Evolutionary conservation across 352 stramenopile genomes (phyloP).

Genomic region (Phytophthora constricta): DNA sequence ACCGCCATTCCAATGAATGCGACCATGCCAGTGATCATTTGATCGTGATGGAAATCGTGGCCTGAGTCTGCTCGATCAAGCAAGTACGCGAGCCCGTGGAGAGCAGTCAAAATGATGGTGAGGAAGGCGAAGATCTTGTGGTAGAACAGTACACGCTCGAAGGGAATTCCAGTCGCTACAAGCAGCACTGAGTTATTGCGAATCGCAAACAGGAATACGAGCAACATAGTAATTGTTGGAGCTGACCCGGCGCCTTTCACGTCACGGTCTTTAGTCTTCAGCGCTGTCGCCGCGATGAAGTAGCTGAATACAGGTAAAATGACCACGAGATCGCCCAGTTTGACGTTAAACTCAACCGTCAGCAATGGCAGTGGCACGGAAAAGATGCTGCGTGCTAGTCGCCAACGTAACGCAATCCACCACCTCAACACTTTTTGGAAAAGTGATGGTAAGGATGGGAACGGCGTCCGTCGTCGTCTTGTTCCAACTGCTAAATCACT

Average conservation of each 20-base stretch:
- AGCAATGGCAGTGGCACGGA: conserved; percentile 19
- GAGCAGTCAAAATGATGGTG: conserved; percentile 21
- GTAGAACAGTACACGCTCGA: conserved; percentile 49
- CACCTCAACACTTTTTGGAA: conserved; percentile 14
- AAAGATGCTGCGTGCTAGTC: conserved; percentile 20
- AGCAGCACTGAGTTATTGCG: conserved; percentile 53
- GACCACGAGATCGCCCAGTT: conserved; percentile 37
- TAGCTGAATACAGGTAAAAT: conserved; percentile 13
- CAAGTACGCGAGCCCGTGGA: conserved; percentile 43
- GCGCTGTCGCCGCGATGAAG: conserved; percentile 5
- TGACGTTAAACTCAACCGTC: conserved; percentile 28
- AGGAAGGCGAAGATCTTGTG: conserved; percentile 47
- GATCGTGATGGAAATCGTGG: too few relatives aligned
- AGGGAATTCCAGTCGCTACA: conserved; percentile 36
- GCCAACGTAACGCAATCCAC: conserved; percentile 26
- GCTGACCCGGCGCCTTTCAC: conserved; percentile 14
- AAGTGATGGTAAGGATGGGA: conserved; percentile 6
- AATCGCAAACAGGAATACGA: conserved; percentile 41
- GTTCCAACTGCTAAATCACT: conserved; percentile 15
- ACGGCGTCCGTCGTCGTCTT: conserved; percentile 6
- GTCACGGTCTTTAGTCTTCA: conserved; percentile 2
- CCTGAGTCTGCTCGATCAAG: too few relatives aligned
- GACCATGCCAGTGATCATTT: too few relatives aligned
- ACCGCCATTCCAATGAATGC: conserved; percentile 32
- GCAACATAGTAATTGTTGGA: conserved; percentile 31